phyloP scores from a whole-genome alignment of 345 rosid species.

The Eucalyptus regnans region DNA sequence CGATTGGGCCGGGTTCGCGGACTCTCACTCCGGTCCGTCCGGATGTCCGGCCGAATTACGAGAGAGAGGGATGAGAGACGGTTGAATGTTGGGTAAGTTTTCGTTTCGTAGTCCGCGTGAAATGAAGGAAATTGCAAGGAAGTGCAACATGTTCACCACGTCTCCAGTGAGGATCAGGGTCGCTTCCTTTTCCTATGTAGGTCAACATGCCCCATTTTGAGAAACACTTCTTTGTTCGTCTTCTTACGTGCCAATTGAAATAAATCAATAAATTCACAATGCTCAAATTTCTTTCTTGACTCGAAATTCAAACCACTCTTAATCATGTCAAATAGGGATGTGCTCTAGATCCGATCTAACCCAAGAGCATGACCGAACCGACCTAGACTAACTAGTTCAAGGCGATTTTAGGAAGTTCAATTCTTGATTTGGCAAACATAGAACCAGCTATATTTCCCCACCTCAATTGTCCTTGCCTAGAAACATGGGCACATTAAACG shows the following conservation, averaged over 20 bases:
- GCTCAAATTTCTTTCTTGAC: not conserved
- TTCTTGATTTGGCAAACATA: not conserved
- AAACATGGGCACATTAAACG: not conserved
- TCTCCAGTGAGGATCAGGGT: not conserved
- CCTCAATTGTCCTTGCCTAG: not conserved
- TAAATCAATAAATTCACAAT: not conserved
- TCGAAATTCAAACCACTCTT: not conserved
- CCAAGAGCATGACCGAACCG: fast-evolving
- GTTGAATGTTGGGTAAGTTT: not conserved
- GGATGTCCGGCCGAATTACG: not conserved
- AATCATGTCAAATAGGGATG: not conserved
- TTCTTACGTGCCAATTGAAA: not conserved
- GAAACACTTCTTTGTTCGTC: not conserved
- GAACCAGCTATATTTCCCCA: not conserved
- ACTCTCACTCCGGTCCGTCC: not conserved
- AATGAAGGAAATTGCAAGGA: not conserved
- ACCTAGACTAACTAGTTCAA: fast-evolving
- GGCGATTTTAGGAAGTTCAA: not conserved
- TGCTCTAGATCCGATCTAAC: fast-evolving
- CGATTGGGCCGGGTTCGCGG: not conserved
- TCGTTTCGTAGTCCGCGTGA: not conserved
- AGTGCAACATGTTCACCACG: not conserved
- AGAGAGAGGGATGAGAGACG: not conserved
- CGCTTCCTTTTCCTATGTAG: not conserved
- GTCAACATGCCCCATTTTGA: not conserved